Conservation (phyloP, 345 rosid species). For the Eucalyptus polyanthemos region DNA sequence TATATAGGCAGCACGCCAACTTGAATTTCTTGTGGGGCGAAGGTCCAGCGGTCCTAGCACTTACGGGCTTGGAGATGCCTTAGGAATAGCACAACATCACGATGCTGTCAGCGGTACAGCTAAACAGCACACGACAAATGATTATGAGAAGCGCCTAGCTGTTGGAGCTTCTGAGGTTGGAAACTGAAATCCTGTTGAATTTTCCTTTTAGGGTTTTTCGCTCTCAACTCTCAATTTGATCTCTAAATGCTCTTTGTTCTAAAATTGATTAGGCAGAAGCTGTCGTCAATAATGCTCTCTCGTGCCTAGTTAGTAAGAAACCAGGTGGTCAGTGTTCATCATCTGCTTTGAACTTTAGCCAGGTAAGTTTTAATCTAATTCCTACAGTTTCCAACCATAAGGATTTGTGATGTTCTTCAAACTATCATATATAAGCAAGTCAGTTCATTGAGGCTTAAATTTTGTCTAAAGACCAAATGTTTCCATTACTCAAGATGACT, state of each 20-base stretch:
- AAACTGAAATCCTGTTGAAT: background rate
- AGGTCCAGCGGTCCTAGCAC: slow-evolving; percentile 35
- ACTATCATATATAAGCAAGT: background rate
- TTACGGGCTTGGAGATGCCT: slow-evolving; percentile 56
- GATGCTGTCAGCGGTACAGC: slow-evolving; percentile 89
- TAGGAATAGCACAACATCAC: slow-evolving; percentile 81
- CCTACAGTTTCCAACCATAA: background rate
- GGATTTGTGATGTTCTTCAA: background rate
- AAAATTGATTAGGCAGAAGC: slow-evolving; percentile 36
- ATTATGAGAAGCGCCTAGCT: slow-evolving; percentile 59
- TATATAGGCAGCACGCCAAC: slow-evolving; percentile 72
- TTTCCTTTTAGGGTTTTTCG: background rate
- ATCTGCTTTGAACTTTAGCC: slow-evolving; percentile 25
- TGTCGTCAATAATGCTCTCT: slow-evolving; percentile 41
- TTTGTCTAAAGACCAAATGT: background rate
- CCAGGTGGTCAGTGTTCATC: slow-evolving; percentile 26
- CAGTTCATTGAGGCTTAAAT: background rate
- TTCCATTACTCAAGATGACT: background rate
- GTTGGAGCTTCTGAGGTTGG: slow-evolving; percentile 61
- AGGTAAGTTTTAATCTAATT: slow-evolving; percentile 18
- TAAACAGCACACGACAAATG: slow-evolving; percentile 78
- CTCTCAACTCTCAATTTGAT: background rate
- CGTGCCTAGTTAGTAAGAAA: slow-evolving; percentile 35
- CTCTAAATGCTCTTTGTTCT: background rate
- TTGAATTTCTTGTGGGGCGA: slow-evolving; percentile 65